These are phyloP conservation scores for Globisporangium solare DNA, from an alignment of 352 stramenopile species.

Conservation along the genomic window DNA sequence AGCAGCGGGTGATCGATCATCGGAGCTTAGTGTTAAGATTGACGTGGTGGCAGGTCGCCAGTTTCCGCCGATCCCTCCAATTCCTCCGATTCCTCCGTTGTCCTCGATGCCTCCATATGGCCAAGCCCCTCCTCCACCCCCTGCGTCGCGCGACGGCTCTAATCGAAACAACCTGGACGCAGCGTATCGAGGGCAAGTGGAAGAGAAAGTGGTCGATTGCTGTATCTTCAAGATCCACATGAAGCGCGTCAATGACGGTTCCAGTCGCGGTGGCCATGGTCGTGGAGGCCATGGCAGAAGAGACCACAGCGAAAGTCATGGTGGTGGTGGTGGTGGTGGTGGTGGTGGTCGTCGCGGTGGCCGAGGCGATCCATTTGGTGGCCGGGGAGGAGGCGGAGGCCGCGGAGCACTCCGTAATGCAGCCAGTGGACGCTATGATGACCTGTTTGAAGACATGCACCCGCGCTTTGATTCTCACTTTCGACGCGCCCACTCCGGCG, in stretches of 20 bases:
- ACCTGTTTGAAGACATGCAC: too few species aligned
- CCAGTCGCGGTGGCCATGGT: slow-evolving; percentile 7
- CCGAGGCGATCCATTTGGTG: too few species aligned
- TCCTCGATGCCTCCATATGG: slow-evolving; percentile 8
- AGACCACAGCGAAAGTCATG: slow-evolving; percentile 10
- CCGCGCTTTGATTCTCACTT: too few species aligned
- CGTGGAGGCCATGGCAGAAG: slow-evolving; percentile 18
- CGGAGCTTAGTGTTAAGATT: too few species aligned
- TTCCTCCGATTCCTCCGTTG: slow-evolving; percentile 11
- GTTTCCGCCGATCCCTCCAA: slow-evolving; percentile 13
- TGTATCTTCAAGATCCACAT: slow-evolving; percentile 39
- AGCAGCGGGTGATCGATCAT: too few species aligned
- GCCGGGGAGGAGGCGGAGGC: too few species aligned
- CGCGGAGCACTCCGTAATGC: too few species aligned
- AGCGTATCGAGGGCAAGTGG: slow-evolving; percentile 18
- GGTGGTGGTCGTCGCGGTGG: not conserved
- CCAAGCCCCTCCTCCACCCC: not conserved
- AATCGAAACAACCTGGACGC: slow-evolving; percentile 4
- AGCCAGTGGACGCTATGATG: too few species aligned
- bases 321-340: not conserved
- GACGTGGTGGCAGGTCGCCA: not conserved
- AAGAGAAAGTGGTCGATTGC: slow-evolving; percentile 29
- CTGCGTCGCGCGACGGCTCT: too few species aligned
- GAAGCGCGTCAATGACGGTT: slow-evolving; percentile 11
- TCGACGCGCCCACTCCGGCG: too few species aligned